phyloP scores from a whole-genome alignment of 345 rosid genomes.

The Dimocarpus longan region DNA sequence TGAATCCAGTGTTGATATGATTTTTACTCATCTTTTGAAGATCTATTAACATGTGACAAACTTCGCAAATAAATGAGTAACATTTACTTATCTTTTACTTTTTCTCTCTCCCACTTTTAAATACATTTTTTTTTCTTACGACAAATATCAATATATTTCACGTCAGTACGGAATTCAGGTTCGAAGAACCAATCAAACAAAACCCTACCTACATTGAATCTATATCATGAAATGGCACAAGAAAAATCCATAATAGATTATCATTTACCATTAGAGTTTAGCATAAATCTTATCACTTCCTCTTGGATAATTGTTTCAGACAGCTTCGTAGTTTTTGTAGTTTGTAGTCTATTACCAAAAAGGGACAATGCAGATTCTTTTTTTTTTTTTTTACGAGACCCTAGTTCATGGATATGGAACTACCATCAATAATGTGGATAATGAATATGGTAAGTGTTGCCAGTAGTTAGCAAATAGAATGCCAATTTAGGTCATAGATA shows the following conservation, averaged over 20 bases:
- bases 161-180: no score
- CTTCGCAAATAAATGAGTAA: no score
- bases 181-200: neutral
- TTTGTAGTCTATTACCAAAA: neutral
- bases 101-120: no score
- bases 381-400: neutral
- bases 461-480: neutral
- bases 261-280: neutral
- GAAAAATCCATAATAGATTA: no score
- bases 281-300: neutral
- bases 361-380: neutral
- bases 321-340: no score
- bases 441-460: neutral
- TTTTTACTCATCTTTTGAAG: no score
- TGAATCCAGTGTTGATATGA: no score
- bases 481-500: neutral
- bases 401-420: conserved; percentile 2
- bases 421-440: neutral
- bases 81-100: no score
- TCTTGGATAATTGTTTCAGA: neutral
- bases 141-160: no score
- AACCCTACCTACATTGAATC: neutral
- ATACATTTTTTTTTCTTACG: no score
- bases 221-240: neutral
- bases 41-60: no score